Percentiles rank a stretch among this genome's conserved stretches.
phyloP scores from a whole-genome alignment of 495 filamentous ascomycete species.

The Tuber calosporum region DNA sequence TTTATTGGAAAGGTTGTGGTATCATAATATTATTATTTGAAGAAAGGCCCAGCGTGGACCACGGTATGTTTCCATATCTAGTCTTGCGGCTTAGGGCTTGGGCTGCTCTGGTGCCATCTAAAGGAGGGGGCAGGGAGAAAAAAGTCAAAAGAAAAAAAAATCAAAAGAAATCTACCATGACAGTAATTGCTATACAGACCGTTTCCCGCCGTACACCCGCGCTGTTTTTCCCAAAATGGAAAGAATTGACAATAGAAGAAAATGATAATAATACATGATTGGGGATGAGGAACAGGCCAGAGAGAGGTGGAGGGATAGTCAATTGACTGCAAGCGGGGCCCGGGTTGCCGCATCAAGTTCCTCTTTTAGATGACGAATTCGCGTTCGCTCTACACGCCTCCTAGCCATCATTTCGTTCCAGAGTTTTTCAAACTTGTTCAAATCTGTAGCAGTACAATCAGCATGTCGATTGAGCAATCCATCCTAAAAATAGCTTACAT shows the following conservation, averaged over 20 bases:
- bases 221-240: neutral
- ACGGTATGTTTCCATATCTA: neutral
- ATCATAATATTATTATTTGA: too few relatives aligned
- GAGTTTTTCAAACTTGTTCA: conserved; percentile 22
- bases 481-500: conserved; percentile 3
- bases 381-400: conserved; percentile 2
- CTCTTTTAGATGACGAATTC: conserved; percentile 2
- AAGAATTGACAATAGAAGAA: neutral
- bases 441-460: conserved; percentile 3
- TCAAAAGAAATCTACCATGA: neutral
- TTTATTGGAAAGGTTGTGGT: neutral
- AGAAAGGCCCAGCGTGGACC: neutral
- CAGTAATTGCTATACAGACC: neutral
- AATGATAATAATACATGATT: neutral
- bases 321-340: conserved; percentile 11
- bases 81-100: neutral
- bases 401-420: conserved; percentile 24
- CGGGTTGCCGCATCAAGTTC: conserved; percentile 11
- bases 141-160: neutral
- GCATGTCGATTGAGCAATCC: neutral
- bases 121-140: neutral
- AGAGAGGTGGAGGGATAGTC: neutral
- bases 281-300: neutral
- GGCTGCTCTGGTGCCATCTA: neutral
- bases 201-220: neutral